These are phyloP conservation scores for Xylaria sp. DNA, from an alignment of 2,329 filamentous ascomycete species.

Conservation along the genomic window DNA sequence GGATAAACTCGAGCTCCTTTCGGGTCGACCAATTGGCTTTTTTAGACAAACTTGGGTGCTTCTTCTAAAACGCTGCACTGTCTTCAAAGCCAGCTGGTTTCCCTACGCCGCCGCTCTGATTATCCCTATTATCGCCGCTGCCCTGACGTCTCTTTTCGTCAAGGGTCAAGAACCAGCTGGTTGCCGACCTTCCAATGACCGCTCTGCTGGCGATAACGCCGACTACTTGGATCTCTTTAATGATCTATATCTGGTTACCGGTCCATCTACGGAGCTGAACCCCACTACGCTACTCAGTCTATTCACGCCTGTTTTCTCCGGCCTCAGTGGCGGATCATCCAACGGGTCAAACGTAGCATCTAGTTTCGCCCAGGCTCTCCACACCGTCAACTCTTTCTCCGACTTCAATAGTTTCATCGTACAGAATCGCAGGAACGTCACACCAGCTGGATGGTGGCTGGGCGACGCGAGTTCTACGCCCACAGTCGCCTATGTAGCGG, in stretches of 20 bases:
- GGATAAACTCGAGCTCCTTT: slow-evolving; percentile 66
- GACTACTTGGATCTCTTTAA: slow-evolving; percentile 51
- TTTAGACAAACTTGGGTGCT: slow-evolving; percentile 76
- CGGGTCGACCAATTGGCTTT: slow-evolving; percentile 76
- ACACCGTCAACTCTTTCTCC: slow-evolving; percentile 69
- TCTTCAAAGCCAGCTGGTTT: slow-evolving; percentile 81
- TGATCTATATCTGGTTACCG: slow-evolving; percentile 54
- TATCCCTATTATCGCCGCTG: slow-evolving; percentile 82
- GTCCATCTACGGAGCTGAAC: slow-evolving; percentile 57
- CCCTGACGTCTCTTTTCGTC: slow-evolving; percentile 81
- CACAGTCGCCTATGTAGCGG: slow-evolving; percentile 76
- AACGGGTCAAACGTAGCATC: slow-evolving; percentile 27
- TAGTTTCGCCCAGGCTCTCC: slow-evolving; percentile 52
- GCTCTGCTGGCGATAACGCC: slow-evolving; percentile 50
- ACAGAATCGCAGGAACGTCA: slow-evolving; percentile 72
- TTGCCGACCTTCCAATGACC: slow-evolving; percentile 48
- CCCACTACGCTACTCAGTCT: slow-evolving; percentile 47
- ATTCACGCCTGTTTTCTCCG: slow-evolving; percentile 55
- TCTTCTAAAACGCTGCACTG: slow-evolving; percentile 79
- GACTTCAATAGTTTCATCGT: slow-evolving; percentile 75
- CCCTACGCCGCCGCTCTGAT: slow-evolving; percentile 79
- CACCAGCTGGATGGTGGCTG: slow-evolving; percentile 83
- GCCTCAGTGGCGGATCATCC: slow-evolving; percentile 30
- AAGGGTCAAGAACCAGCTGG: slow-evolving; percentile 51
- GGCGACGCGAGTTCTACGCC: slow-evolving; percentile 68